Percentiles rank a stretch among this genome's conserved stretches.
Evolutionary conservation across 2,329 filamentous ascomycete genomes (phyloP).

Genomic region (Fusarium torulosum): DNA sequence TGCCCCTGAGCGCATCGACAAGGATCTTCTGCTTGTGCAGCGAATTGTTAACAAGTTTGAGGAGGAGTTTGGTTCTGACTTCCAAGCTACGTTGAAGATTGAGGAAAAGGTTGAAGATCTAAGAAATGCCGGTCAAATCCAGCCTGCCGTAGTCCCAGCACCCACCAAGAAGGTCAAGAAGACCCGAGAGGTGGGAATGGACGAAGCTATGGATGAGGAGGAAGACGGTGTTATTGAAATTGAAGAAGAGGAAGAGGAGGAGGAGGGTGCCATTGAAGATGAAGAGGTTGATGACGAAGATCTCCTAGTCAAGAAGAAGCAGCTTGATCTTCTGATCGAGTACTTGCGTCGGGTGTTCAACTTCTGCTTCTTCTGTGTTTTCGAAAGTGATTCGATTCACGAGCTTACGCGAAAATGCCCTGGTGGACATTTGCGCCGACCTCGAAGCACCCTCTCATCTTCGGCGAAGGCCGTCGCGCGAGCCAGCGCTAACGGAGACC

Average conservation of each 20-base stretch:
- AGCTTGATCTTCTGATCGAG: conserved; percentile 93
- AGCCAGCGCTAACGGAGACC: conserved; percentile 84
- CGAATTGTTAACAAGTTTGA: conserved; percentile 88
- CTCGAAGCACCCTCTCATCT: conserved; percentile 84
- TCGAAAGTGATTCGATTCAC: conserved; percentile 97
- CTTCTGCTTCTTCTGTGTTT: conserved; percentile 99
- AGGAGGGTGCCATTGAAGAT: conserved; percentile 82
- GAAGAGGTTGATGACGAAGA: conserved; percentile 94
- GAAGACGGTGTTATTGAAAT: conserved; percentile 76
- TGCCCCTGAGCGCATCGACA: conserved; percentile 90
- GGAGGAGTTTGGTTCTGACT: conserved; percentile 80
- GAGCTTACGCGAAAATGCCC: conserved; percentile 96
- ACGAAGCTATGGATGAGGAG: conserved; percentile 73
- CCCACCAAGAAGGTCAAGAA: conserved; percentile 71
- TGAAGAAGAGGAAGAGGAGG: conserved; percentile 81
- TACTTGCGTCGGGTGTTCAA: conserved; percentile 97
- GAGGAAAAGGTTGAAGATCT: conserved; percentile 89
- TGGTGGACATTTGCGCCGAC: conserved; percentile 94
- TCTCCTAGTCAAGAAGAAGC: conserved; percentile 92
- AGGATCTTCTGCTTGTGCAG: conserved; percentile 85
- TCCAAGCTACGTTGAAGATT: conserved; percentile 82
- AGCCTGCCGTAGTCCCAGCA: conserved; percentile 69
- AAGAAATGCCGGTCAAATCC: conserved; percentile 79
- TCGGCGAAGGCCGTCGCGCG: conserved; percentile 86
- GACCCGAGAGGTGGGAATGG: conserved; percentile 69